Percentiles rank a stretch among this genome's conserved stretches.
Conservation (phyloP, 805 yeast species). For the Candida germanica region DNA sequence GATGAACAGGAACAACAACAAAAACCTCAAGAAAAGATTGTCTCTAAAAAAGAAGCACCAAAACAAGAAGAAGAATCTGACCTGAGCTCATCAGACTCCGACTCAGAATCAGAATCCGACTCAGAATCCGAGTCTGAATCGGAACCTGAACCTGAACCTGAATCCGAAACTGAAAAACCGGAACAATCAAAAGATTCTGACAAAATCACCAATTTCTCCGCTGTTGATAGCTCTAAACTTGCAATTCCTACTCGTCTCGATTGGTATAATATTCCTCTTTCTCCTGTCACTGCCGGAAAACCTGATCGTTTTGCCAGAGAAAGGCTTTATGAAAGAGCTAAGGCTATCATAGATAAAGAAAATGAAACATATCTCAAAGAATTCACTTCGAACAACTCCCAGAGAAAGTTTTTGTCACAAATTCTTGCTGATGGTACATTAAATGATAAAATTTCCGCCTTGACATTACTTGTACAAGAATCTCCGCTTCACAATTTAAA, state of each 20-base stretch:
- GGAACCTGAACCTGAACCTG: conserved; percentile 6
- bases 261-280: conserved; percentile 67
- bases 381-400: conserved; percentile 72
- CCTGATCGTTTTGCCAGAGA: conserved; percentile 56
- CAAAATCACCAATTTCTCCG: conserved; percentile 36
- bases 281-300: conserved; percentile 27
- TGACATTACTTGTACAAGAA: conserved; percentile 89
- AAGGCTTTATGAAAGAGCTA: conserved; percentile 62
- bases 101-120: conserved; percentile 12
- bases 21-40: conserved; percentile 26
- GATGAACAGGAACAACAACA: conserved; percentile 25
- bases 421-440: conserved; percentile 89
- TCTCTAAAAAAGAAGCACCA: conserved; percentile 17
- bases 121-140: conserved; percentile 21
- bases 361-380: conserved; percentile 69
- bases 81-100: conserved; percentile 2
- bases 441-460: conserved; percentile 91
- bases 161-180: conserved; percentile 14
- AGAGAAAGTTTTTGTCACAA: conserved; percentile 82
- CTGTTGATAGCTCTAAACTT: conserved; percentile 57
- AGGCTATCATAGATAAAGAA: conserved; percentile 62
- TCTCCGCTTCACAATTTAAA: conserved; percentile 88
- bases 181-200: conserved; percentile 21
- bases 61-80: conserved; percentile 16
- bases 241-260: conserved; percentile 60